Evolutionary conservation across 768 basidiomycete genomes (phyloP), one percentile per base, ranked within the genome.

Genomic region (Leccinum variicolor): DNA sequence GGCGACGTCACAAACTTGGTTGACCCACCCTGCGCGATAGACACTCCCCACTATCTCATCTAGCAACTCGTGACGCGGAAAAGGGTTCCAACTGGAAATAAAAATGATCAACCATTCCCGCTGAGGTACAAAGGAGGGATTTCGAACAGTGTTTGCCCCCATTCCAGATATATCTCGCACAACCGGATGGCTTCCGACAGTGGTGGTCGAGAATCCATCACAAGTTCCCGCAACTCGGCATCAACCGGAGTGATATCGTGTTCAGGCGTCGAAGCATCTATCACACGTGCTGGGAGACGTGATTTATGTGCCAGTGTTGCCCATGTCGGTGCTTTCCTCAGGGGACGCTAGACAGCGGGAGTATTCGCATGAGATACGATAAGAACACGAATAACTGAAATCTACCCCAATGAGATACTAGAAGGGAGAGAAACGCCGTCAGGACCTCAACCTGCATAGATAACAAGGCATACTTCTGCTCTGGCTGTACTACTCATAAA

Each of bases 401-500:
- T 52, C 56, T 73, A 85, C 85, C 59, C 79, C 79, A n/a, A 84
- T 79, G 23, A 86, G 79, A 65, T 81, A 84, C 86, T 86, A 56
- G 14, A 33, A 54, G 13, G 9, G 31, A 21, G 19, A 25, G 29
- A 31, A 43, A 64, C 2, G 21, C 1, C 9, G 14, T 59, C 21
- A 55, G 28, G 33, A 56, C 41, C 26, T 29, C 54, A 43, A 21
- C 2, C 9, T 29, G 25, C 28, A 41, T 17, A 17, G 50, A n/a
- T 19, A 19, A 10, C 31, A 21, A 59, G 11, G 64, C 80, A 52
- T 61, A 87, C 87, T 78, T 90, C 87, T 23, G 85, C 77, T 36
- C 86, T 81, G 6, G 89, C 84, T 0, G 86, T 89, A 56, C 79
- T 77, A 17, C 89, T 86, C 56, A 85, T 75, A 66, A 84, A 87